phyloP scores from a whole-genome alignment of 176 grass and related monocot genomes.

The Aegilops bicornis region DNA sequence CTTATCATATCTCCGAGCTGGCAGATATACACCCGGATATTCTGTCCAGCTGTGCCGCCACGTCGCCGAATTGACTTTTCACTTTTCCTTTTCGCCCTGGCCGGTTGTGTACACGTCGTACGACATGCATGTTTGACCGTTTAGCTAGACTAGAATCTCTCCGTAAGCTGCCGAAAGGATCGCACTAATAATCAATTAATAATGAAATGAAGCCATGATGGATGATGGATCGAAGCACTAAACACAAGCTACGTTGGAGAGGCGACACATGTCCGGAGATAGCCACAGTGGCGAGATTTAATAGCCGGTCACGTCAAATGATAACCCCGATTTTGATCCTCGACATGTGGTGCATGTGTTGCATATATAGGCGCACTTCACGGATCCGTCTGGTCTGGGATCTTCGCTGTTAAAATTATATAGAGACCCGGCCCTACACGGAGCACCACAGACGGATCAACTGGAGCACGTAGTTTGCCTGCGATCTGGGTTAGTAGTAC shows the following conservation, averaged over 20 bases:
- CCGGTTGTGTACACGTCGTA: background rate
- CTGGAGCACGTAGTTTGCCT: background rate
- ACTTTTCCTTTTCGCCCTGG: background rate
- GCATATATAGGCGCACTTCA: background rate
- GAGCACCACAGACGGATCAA: background rate
- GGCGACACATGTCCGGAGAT: background rate
- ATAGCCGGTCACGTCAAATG: background rate
- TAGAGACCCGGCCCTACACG: background rate
- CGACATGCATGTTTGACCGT: background rate
- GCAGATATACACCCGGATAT: background rate
- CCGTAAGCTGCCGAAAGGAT: background rate
- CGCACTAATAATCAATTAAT: background rate
- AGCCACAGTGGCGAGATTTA: background rate
- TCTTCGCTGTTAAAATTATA: background rate
- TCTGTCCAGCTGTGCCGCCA: conserved; percentile 20
- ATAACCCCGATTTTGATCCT: background rate
- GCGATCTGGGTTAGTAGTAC: background rate
- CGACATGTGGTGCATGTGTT: background rate
- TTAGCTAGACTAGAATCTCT: background rate
- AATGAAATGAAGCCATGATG: background rate
- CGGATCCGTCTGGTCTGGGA: background rate
- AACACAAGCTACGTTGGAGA: background rate
- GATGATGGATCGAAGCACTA: background rate
- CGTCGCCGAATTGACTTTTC: background rate
- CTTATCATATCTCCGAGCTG: conserved; percentile 22